phyloP scores from a whole-genome alignment of 1,139 yeast species.

The Candida pseudoviswanathii region DNA sequence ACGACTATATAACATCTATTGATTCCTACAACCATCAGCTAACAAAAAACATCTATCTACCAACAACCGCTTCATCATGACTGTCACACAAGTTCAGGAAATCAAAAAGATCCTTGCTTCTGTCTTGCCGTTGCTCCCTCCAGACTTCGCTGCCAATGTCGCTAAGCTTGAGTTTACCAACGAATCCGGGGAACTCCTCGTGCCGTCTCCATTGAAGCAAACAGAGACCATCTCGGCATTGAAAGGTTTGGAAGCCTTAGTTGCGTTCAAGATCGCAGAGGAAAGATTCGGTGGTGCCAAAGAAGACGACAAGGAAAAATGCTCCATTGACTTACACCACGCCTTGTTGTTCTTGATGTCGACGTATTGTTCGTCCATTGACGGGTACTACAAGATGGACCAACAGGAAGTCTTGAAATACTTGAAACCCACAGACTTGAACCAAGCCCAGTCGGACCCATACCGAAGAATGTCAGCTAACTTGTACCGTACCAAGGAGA shows the following conservation, averaged over 20 bases:
- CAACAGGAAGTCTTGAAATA: slow-evolving; percentile 19
- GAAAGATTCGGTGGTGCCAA: slow-evolving; percentile 20
- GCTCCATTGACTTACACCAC: slow-evolving; percentile 26
- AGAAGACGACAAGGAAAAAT: slow-evolving; percentile 4
- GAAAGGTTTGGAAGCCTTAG: slow-evolving; percentile 28
- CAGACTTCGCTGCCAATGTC: slow-evolving; percentile 19
- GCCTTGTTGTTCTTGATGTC: slow-evolving; percentile 28
- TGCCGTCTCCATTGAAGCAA: slow-evolving; percentile 32
- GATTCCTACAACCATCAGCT: background rate
- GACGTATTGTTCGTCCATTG: slow-evolving; percentile 30
- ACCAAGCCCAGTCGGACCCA: slow-evolving; percentile 28
- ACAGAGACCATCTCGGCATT: slow-evolving; percentile 31
- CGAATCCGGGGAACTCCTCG: slow-evolving; percentile 18
- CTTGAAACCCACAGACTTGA: slow-evolving; percentile 28
- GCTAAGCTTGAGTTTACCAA: slow-evolving; percentile 18
- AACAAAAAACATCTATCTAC: too few species aligned
- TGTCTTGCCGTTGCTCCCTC: slow-evolving; percentile 21
- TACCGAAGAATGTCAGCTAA: slow-evolving; percentile 36
- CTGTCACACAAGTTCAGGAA: slow-evolving; percentile 12
- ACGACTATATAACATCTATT: background rate
- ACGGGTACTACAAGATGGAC: slow-evolving; percentile 29
- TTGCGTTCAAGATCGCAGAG: slow-evolving; percentile 24
- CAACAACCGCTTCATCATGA: too few species aligned
- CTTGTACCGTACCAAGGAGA: slow-evolving; percentile 32
- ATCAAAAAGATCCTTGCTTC: slow-evolving; percentile 20